Conservation (phyloP, 2,329 filamentous ascomycete species). For the Blastomyces parvus region DNA sequence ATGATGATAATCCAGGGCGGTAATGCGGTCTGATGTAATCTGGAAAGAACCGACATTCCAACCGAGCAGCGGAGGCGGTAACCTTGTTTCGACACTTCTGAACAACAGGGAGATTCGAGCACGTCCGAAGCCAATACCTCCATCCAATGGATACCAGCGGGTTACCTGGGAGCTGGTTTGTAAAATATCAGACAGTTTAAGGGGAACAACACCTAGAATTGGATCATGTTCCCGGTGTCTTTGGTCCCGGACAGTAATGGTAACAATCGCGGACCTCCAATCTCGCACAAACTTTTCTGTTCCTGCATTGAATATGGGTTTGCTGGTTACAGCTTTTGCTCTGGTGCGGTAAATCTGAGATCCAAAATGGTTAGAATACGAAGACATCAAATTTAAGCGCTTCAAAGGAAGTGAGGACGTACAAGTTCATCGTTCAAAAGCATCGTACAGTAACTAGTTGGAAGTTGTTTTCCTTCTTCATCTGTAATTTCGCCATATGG, state of each 20-base stretch:
- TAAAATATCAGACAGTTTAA: slow-evolving; percentile 81
- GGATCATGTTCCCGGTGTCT: slow-evolving; percentile 89
- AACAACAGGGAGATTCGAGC: slow-evolving; percentile 83
- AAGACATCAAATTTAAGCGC: neutral
- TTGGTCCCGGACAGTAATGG: slow-evolving; percentile 77
- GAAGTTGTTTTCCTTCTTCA: slow-evolving; percentile 68
- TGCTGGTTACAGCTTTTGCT: slow-evolving; percentile 83
- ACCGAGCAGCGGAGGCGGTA: slow-evolving; percentile 77
- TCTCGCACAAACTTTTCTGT: slow-evolving; percentile 89
- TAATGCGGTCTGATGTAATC: slow-evolving; percentile 63
- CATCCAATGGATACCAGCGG: slow-evolving; percentile 92
- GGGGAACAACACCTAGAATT: slow-evolving; percentile 80
- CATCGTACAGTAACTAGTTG: slow-evolving; percentile 90
- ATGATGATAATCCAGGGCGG: slow-evolving; percentile 53
- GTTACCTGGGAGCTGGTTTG: slow-evolving; percentile 79
- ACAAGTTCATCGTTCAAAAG: slow-evolving; percentile 71
- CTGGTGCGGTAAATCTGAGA: slow-evolving; percentile 77
- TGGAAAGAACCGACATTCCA: slow-evolving; percentile 96
- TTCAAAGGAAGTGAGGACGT: neutral
- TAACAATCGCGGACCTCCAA: slow-evolving; percentile 81
- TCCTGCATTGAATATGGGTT: slow-evolving; percentile 94
- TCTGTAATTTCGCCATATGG: slow-evolving; percentile 77
- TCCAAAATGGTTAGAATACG: slow-evolving; percentile 12
- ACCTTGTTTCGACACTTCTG: slow-evolving; percentile 73
- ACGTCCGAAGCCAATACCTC: slow-evolving; percentile 84